Percentiles rank a stretch among this genome's conserved stretches.
Conservation (phyloP, 1,284 basidiomycete species). For the Mycena citricolor region DNA sequence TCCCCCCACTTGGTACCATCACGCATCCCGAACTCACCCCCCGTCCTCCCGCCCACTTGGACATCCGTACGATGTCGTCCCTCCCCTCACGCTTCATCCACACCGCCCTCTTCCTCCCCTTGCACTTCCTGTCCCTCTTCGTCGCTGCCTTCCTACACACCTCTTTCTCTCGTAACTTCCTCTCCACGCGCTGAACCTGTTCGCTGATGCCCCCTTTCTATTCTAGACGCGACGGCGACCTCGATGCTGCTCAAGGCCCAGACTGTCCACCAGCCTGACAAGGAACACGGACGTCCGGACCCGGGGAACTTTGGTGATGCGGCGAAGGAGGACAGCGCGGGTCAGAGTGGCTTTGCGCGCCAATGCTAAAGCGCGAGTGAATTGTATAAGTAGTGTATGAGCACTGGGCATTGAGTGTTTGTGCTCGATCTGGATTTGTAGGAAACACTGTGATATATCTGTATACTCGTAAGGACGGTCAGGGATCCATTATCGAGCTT, state of each 20-base stretch:
- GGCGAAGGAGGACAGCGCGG: slow-evolving; percentile 3
- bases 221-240: slow-evolving; percentile 9
- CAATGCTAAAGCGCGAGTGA: too few relatives aligned
- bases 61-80: not conserved
- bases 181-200: not conserved
- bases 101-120: slow-evolving; percentile 17
- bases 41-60: too few relatives aligned
- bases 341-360: slow-evolving; percentile 17
- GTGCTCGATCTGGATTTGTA: too few relatives aligned
- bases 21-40: too few relatives aligned
- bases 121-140: too few relatives aligned
- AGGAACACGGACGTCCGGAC: slow-evolving; percentile 21
- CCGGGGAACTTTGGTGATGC: slow-evolving; percentile 18
- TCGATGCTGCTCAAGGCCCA: slow-evolving; percentile 10
- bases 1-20: too few relatives aligned
- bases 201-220: slow-evolving; percentile 1
- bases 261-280: slow-evolving; percentile 16
- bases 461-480: too few relatives aligned
- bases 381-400: not conserved
- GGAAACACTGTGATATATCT: too few relatives aligned
- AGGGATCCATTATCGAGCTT: too few relatives aligned
- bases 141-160: too few relatives aligned
- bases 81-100: slow-evolving; percentile 9
- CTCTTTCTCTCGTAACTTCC: slow-evolving; percentile 12
- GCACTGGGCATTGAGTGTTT: too few relatives aligned